Base-by-base conservation (phyloP, 768 basidiomycete genomes). In the Thelephora aurantiotincta region DNA sequence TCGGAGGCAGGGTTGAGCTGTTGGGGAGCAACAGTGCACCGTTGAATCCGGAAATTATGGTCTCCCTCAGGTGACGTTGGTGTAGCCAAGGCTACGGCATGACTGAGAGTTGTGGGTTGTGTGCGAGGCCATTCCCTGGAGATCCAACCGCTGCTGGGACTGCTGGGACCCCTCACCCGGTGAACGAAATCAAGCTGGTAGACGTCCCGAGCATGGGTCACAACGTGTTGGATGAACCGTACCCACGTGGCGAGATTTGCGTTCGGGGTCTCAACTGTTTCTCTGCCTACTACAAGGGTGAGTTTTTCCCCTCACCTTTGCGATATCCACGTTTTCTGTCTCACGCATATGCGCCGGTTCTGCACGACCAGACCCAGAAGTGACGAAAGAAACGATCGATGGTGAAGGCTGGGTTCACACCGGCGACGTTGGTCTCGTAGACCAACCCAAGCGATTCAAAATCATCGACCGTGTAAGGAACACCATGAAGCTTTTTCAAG, bases 401-500 rank as follows among this genome's bases (percentile, higher is more conserved):
- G 73, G 74, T 1, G 87, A 93, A 50, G 93, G 91, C 3, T 99
- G 92, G 91, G 59, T 93, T 48, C 89, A 88, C 63, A 89, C 88
- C 3, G 88, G 91, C 35, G 91, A 93, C 60, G 77, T 98, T 51
- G 94, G 75, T 7, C 75, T 79, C 54, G 71, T 98, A 41, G 96
- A 98, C 58, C 58, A 30, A 0, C 65, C 59, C 41, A 91, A 92
- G 11, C 79, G 94, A 20, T 59, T 98, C 58, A 86, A 75, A 66
- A 93, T 99, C 61, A 75, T 99, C 48, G 96, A 99, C 65, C 78
- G 96, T 48, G 78, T 97, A 60, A 99, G 98, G 88, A 99, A 99
- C 65, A 91, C 98, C 61, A 89, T 97, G 85, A 99, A 99, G 66
- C 84, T 99, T 43, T 71, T 86, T 11, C 96, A 99, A 65, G 96